Conservation (phyloP, 75 land plant genomes). For the Pinus albicaulis region DNA sequence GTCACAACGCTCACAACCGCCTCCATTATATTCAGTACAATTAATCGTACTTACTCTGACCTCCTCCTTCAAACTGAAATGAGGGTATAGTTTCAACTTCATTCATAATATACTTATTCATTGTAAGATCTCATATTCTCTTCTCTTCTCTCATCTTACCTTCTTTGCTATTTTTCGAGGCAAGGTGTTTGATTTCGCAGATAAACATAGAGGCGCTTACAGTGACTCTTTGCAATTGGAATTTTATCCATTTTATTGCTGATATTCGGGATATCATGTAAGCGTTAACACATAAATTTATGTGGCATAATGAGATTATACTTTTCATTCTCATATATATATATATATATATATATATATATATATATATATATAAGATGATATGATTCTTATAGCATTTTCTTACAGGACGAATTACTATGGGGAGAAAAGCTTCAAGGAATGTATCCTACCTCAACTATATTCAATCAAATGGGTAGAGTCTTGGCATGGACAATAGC, state of each 20-base stretch:
- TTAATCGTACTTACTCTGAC: slow-evolving; percentile 33
- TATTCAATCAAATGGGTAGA: slow-evolving; percentile 49
- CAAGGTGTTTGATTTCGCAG: slow-evolving; percentile 67
- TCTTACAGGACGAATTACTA: slow-evolving; percentile 57
- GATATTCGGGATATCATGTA: slow-evolving; percentile 83
- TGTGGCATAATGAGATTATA: too few relatives aligned
- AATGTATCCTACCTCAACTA: slow-evolving; percentile 30
- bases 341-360: too few relatives aligned
- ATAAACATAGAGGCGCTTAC: slow-evolving; percentile 64
- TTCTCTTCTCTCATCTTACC: neutral
- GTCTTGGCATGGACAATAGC: slow-evolving; percentile 28
- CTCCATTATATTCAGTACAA: slow-evolving; percentile 54
- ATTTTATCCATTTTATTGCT: slow-evolving; percentile 91
- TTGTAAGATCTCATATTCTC: neutral
- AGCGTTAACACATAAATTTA: neutral
- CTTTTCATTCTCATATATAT: neutral
- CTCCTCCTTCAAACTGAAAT: slow-evolving; percentile 28
- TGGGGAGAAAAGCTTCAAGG: slow-evolving; percentile 73
- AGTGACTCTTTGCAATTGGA: slow-evolving; percentile 66
- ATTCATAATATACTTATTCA: too few relatives aligned
- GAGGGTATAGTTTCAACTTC: slow-evolving; percentile 8
- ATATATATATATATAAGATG: too few relatives aligned
- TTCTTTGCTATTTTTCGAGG: neutral
- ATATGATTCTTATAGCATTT: neutral
- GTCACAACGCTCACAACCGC: slow-evolving; percentile 86